A percentile compares a stretch with the other conserved stretches of the same genome.
Conservation (phyloP, 345 rosid species). For the Moricandia arvensis region DNA sequence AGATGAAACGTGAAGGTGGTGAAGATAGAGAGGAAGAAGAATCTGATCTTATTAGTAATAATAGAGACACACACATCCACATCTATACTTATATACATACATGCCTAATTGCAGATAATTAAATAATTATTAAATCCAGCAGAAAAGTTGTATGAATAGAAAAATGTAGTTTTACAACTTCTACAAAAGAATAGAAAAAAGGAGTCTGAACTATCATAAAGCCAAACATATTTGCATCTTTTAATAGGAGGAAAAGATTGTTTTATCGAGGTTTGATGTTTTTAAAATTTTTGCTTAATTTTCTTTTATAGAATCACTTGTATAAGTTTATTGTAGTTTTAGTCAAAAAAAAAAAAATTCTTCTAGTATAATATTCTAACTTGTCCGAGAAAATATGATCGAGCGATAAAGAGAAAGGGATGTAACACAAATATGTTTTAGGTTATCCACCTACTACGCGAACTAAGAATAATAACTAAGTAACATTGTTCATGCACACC, state of each 20-base stretch:
- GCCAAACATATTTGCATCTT: constrained; percentile 12
- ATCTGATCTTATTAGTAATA: constrained; percentile 23
- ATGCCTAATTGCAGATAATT: constrained; percentile 18
- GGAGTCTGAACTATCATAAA: constrained; percentile 30
- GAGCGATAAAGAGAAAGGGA: no score
- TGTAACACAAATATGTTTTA: no score
- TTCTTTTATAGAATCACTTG: background rate
- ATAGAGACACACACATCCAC: constrained; percentile 26
- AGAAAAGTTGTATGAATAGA: constrained; percentile 1
- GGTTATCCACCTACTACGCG: no score
- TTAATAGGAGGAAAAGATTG: background rate
- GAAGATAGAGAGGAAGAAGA: constrained; percentile 1
- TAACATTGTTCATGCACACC: no score
- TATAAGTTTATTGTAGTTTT: background rate
- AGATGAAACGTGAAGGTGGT: background rate
- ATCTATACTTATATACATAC: constrained; percentile 25
- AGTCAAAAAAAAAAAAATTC: no score
- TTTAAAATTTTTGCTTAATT: background rate
- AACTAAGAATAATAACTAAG: no score
- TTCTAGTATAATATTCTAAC: background rate
- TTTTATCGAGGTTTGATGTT: background rate
- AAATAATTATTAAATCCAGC: background rate
- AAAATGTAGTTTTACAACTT: constrained; percentile 13
- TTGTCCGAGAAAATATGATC: no score
- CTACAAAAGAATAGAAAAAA: background rate